phyloP scores from a whole-genome alignment of 352 stramenopile species.

The Phytopythium mirpurense region DNA sequence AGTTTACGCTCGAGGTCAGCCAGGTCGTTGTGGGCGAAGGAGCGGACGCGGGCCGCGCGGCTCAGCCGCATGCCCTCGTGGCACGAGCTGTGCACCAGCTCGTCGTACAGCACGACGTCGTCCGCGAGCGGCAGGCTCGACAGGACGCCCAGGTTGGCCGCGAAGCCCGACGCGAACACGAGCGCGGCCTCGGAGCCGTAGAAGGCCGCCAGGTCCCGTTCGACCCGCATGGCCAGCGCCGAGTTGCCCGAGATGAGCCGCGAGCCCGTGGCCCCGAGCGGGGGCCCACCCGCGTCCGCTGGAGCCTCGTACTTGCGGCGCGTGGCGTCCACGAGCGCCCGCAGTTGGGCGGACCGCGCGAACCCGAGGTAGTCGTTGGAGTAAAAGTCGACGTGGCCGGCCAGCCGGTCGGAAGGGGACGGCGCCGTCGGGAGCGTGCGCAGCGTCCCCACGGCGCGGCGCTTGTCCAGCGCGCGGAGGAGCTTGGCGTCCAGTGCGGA shows the following conservation, averaged over 20 bases:
- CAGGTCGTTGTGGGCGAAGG: conserved; percentile 87
- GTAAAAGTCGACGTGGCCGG: conserved; percentile 89
- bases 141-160: conserved; percentile 94
- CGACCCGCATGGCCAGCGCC: conserved; percentile 81
- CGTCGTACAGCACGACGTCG: conserved; percentile 95
- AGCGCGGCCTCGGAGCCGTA: conserved; percentile 89
- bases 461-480: conserved; percentile 13
- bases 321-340: conserved; percentile 30
- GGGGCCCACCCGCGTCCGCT: conserved; percentile 36
- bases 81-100: conserved; percentile 96
- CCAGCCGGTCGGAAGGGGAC: conserved; percentile 9
- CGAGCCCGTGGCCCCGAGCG: conserved; percentile 81
- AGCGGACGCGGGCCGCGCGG: conserved; percentile 39
- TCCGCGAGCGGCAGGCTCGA: conserved; percentile 85
- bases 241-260: conserved; percentile 95
- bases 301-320: neutral
- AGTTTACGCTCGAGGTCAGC: conserved; percentile 36
- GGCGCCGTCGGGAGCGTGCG: conserved; percentile 32
- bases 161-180: conserved; percentile 97
- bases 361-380: conserved; percentile 98
- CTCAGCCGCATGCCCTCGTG: conserved; percentile 92
- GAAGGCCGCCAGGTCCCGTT: conserved; percentile 77
- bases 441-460: conserved; percentile 41
- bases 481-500: conserved; percentile 18
- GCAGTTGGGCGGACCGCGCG: conserved; percentile 61